phyloP scores from a whole-genome alignment of 441 rosid genomes.

The Pelargonium fulgidum region DNA sequence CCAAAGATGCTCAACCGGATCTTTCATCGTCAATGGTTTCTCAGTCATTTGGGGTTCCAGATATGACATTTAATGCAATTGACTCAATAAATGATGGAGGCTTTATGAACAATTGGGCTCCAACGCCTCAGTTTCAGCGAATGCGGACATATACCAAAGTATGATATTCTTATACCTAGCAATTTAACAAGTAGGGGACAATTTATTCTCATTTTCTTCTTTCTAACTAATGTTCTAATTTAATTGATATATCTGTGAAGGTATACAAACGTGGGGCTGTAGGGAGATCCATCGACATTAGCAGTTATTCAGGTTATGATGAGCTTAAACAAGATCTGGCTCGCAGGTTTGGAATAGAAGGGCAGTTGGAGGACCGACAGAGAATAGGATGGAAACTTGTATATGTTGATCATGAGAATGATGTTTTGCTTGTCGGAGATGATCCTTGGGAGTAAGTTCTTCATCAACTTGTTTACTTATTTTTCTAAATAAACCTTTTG shows the following conservation, averaged over 20 bases:
- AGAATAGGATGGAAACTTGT: conserved; percentile 43
- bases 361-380: conserved; percentile 61
- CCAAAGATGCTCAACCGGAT: conserved; percentile 52
- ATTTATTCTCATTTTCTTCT: neutral
- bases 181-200: neutral
- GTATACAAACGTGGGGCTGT: conserved; percentile 79
- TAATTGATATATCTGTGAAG: conserved; percentile 28
- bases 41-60: conserved; percentile 59
- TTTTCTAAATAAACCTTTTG: neutral
- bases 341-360: conserved; percentile 73
- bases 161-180: conserved; percentile 9
- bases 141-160: conserved; percentile 71
- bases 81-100: conserved; percentile 48
- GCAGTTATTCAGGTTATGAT: conserved; percentile 60
- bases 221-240: conserved; percentile 11
- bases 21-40: conserved; percentile 65
- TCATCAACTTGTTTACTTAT: neutral
- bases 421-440: conserved; percentile 50
- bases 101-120: conserved; percentile 45
- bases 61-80: conserved; percentile 46
- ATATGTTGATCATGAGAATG: conserved; percentile 47
- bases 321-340: conserved; percentile 71
- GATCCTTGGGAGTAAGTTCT: conserved; percentile 51
- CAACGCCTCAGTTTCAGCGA: conserved; percentile 46
- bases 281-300: conserved; percentile 66